These are phyloP conservation scores for Malassezia psittaci DNA, from an alignment of 1,284 basidiomycete species.

Conservation along the genomic window DNA sequence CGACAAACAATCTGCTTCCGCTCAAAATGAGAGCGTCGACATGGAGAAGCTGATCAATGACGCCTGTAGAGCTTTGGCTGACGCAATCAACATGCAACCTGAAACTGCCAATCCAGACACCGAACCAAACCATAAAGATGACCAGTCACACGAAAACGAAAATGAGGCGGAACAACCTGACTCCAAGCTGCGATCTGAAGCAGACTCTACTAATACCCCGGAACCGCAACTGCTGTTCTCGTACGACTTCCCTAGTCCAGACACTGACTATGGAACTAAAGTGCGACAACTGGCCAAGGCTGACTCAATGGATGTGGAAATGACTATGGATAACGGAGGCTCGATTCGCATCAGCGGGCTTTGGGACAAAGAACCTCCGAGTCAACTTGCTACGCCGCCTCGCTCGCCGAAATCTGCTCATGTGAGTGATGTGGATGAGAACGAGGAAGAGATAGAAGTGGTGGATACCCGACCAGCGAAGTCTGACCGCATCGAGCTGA, in stretches of 20 bases:
- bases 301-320: constrained; percentile 6
- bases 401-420: constrained; percentile 12
- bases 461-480: neutral
- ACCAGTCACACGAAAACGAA: no score
- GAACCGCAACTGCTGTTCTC: constrained; percentile 3
- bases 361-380: constrained; percentile 1
- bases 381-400: neutral
- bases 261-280: constrained; percentile 8
- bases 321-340: constrained; percentile 2
- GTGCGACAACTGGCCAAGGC: constrained; percentile 3
- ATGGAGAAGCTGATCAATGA: neutral
- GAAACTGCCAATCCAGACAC: no score
- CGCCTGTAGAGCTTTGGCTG: no score
- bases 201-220: no score
- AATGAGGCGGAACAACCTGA: no score
- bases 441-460: constrained; percentile 7
- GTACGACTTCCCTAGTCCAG: constrained; percentile 3
- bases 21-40: neutral
- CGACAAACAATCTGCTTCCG: neutral
- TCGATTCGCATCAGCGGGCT: constrained; percentile 11
- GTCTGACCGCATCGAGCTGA: neutral
- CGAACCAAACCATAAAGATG: no score
- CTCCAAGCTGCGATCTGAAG: no score
- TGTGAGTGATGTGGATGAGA: constrained; percentile 15
- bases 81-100: no score